These are phyloP conservation scores for Verticillium dahliae DNA, from an alignment of 2,329 filamentous ascomycete genomes.

Conservation along the genomic window DNA sequence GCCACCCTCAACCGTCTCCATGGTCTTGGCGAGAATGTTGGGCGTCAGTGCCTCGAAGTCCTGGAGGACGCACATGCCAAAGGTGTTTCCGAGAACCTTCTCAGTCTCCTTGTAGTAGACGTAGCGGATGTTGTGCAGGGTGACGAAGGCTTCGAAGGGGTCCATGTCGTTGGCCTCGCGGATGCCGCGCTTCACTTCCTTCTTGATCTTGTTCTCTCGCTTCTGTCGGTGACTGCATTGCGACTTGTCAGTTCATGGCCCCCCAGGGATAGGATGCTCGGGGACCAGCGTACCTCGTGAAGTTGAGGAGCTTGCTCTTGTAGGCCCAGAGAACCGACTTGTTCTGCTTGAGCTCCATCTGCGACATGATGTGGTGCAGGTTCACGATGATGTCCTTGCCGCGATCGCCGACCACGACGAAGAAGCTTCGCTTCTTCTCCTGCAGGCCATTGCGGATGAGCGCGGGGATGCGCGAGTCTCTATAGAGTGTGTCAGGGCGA, in stretches of 20 bases:
- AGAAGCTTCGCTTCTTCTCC: slow-evolving; percentile 97
- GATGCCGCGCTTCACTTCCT: slow-evolving; percentile 91
- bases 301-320: slow-evolving; percentile 93
- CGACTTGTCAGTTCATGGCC: slow-evolving; percentile 1
- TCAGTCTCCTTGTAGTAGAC: slow-evolving; percentile 99
- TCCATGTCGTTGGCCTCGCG: slow-evolving; percentile 90
- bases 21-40: slow-evolving; percentile 89
- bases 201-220: slow-evolving; percentile 96
- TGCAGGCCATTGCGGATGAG: slow-evolving; percentile 87
- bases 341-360: slow-evolving; percentile 77
- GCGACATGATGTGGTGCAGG: slow-evolving; percentile 85
- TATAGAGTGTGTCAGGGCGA: slow-evolving; percentile 22
- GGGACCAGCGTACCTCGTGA: slow-evolving; percentile 56
- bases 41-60: slow-evolving; percentile 97
- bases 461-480: slow-evolving; percentile 84
- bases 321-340: slow-evolving; percentile 98
- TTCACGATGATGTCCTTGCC: slow-evolving; percentile 92
- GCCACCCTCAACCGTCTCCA: slow-evolving; percentile 96
- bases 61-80: slow-evolving; percentile 96
- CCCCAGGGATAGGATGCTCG: neutral
- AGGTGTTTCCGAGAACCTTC: slow-evolving; percentile 96
- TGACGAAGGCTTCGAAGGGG: slow-evolving; percentile 95
- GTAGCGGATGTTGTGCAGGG: slow-evolving; percentile 94
- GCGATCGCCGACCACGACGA: slow-evolving; percentile 91
- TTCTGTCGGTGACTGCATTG: slow-evolving; percentile 81